Percentiles rank a stretch among this genome's conserved stretches.
Conservation (phyloP, 2,329 filamentous ascomycete genomes). For the Xylariaceae sp. region DNA sequence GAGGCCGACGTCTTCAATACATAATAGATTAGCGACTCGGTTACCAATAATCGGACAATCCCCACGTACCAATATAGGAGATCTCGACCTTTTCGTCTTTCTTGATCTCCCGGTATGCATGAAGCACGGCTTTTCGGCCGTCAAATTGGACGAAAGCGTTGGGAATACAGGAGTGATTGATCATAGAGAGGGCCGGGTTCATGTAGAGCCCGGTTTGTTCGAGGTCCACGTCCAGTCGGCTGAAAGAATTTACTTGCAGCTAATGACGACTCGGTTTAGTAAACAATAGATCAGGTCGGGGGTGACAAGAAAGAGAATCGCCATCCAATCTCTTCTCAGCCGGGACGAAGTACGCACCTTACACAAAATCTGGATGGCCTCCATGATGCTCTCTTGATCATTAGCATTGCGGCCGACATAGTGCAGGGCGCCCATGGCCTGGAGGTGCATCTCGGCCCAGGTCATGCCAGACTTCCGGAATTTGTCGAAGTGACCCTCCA, state of each 20-base stretch:
- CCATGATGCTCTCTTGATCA: conserved; percentile 34
- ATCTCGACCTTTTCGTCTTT: conserved; percentile 54
- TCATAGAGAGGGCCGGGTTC: conserved; percentile 52
- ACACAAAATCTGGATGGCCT: conserved; percentile 46
- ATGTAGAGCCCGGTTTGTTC: conserved; percentile 52
- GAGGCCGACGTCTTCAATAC: conserved; percentile 41
- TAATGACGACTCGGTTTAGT: conserved; percentile 26
- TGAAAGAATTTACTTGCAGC: conserved; percentile 60
- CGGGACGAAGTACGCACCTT: conserved; percentile 40
- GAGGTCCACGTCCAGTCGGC: conserved; percentile 48
- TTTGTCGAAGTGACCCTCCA: conserved; percentile 44
- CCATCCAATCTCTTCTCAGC: neutral
- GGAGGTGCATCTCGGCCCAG: conserved; percentile 46
- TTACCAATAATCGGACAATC: neutral
- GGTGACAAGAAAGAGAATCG: neutral
- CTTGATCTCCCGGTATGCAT: conserved; percentile 45
- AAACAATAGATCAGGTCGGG: neutral
- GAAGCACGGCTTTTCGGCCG: conserved; percentile 46
- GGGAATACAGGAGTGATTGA: conserved; percentile 58
- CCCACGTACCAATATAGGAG: conserved; percentile 51
- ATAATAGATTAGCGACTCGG: neutral
- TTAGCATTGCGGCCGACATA: conserved; percentile 38
- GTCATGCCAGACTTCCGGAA: conserved; percentile 30
- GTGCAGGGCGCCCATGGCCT: conserved; percentile 46
- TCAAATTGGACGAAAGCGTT: conserved; percentile 55